Percentiles rank a stretch among this genome's conserved stretches.
Evolutionary conservation across 2,329 filamentous ascomycete genomes (phyloP).

Genomic region (Pseudonectria foliicola): DNA sequence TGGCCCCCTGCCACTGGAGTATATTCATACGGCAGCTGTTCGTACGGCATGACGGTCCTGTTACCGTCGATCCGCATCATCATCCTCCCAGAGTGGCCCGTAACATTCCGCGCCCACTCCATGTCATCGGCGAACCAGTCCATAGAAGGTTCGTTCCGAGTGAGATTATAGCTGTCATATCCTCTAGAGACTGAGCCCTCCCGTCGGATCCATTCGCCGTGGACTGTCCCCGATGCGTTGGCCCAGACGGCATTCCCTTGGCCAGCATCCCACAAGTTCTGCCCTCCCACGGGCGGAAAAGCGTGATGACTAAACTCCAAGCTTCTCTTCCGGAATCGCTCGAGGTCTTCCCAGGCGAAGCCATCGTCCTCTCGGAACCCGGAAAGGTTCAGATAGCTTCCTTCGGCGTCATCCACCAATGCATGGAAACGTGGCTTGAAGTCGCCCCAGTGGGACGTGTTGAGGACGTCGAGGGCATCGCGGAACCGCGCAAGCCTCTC

Average conservation of each 20-base stretch:
- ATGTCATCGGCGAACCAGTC: constrained; percentile 54
- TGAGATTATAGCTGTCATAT: constrained; percentile 54
- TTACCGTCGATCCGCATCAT: constrained; percentile 58
- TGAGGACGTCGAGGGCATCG: constrained; percentile 45
- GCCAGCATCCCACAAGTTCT: constrained; percentile 33
- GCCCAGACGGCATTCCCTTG: constrained; percentile 53
- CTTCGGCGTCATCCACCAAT: constrained; percentile 17
- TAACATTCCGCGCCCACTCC: constrained; percentile 75
- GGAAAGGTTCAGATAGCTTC: constrained; percentile 60
- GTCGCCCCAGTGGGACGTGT: constrained; percentile 52
- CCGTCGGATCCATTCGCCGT: constrained; percentile 66
- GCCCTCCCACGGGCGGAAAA: constrained; percentile 34
- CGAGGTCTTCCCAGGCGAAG: constrained; percentile 71
- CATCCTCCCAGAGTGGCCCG: constrained; percentile 62
- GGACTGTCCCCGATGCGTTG: constrained; percentile 70
- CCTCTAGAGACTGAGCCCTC: constrained; percentile 39
- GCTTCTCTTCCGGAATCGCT: constrained; percentile 57
- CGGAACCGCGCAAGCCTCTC: constrained; percentile 45
- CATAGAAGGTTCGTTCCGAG: constrained; percentile 55
- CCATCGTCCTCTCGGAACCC: constrained; percentile 69
- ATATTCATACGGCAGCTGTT: constrained; percentile 28
- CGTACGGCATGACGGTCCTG: constrained; percentile 38
- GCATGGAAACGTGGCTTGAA: constrained; percentile 39
- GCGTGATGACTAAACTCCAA: constrained; percentile 52
- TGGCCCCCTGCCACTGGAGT: constrained; percentile 39